Percentiles rank a stretch among this genome's conserved stretches.
phyloP scores from a whole-genome alignment of 768 basidiomycete genomes.

The Rhizopogon rudus region DNA sequence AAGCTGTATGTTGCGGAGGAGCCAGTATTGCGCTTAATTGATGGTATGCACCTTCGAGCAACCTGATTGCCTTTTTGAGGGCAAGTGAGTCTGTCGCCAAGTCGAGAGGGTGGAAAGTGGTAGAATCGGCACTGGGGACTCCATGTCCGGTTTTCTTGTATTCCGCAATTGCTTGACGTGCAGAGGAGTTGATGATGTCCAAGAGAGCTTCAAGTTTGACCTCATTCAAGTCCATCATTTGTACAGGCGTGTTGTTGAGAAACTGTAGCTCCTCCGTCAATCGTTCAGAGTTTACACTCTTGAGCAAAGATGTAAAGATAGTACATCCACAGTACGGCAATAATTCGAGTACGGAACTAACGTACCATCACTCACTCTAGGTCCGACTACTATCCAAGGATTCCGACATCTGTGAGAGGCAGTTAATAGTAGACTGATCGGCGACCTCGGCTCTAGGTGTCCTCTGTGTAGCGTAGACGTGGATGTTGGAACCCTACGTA shows the following conservation, averaged over 20 bases:
- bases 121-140: conserved; percentile 21
- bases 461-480: too few species aligned
- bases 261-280: neutral
- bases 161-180: conserved; percentile 11
- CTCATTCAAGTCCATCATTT: conserved; percentile 5
- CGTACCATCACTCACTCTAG: too few species aligned
- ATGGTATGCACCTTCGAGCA: conserved; percentile 21
- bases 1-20: conserved; percentile 22
- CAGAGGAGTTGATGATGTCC: neutral
- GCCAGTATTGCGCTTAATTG: conserved; percentile 21
- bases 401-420: too few species aligned
- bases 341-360: too few species aligned
- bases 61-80: conserved; percentile 20
- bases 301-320: neutral
- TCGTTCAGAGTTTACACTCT: neutral
- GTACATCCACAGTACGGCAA: too few species aligned
- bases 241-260: neutral
- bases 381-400: too few species aligned
- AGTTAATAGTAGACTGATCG: too few species aligned
- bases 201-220: conserved; percentile 21
- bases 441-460: too few species aligned
- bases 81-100: conserved; percentile 13
- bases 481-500: too few species aligned
- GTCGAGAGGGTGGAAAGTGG: conserved; percentile 18
- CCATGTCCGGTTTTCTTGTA: conserved; percentile 18